phyloP scores from a whole-genome alignment of 306 rosid species.

The Prunus persica region Prunus_persica_NCBIv2 NC_034009.1:9242501-9243000 shows the following conservation, averaged over 20 bases:
- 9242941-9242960: constrained; percentile 65
- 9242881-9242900: not conserved
- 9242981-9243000: constrained; percentile 76
- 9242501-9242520: constrained; percentile 50
- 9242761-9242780: constrained; percentile 73
- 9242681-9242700: constrained; percentile 4
- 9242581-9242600: constrained; percentile 97
- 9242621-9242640: constrained; percentile 17
- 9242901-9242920: not conserved
- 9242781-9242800: constrained; percentile 60
- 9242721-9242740: constrained; percentile 72
- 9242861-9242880: not conserved
- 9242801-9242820: constrained; percentile 68
- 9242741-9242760: constrained; percentile 53
- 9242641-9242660: constrained; percentile 5
- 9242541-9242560: constrained; percentile 68
- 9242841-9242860: constrained; percentile 7
- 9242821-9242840: constrained; percentile 66
- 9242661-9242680: constrained; percentile 19
- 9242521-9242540: constrained; percentile 58
- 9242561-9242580: constrained; percentile 84
- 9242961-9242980: constrained; percentile 53
- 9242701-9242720: not conserved
- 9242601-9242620: constrained; percentile 91
- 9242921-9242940: constrained; percentile 17